Evolutionary conservation across 192 early-diverging fungal species (phyloP).

Genomic region (Coemansia sp.): DNA sequence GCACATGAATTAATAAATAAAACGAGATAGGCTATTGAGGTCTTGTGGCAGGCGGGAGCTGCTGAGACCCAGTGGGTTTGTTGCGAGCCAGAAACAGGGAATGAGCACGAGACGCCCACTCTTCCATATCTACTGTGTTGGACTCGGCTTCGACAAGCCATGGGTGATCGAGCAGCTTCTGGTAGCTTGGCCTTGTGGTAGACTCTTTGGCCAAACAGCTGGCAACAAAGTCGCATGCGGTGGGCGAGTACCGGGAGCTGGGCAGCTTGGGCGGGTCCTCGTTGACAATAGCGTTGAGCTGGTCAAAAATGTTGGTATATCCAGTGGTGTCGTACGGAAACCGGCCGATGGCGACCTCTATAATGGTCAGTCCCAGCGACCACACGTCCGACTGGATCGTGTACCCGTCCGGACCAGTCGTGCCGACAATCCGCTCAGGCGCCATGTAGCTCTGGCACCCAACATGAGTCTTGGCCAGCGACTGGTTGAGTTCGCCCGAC

Average conservation of each 20-base stretch:
- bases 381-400: constrained; percentile 91
- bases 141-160: constrained; percentile 70
- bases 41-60: neutral
- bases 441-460: constrained; percentile 97
- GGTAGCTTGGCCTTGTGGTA: constrained; percentile 70
- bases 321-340: constrained; percentile 74
- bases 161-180: constrained; percentile 72
- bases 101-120: constrained; percentile 71
- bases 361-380: constrained; percentile 84
- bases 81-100: constrained; percentile 31
- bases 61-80: neutral
- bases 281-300: constrained; percentile 82
- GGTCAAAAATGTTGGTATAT: constrained; percentile 79
- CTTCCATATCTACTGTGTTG: constrained; percentile 76
- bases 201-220: constrained; percentile 75
- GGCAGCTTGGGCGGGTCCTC: constrained; percentile 76
- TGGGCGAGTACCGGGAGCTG: constrained; percentile 61
- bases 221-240: constrained; percentile 77
- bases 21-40: constrained; percentile 1
- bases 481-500: constrained; percentile 83
- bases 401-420: constrained; percentile 62
- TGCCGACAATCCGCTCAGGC: constrained; percentile 82
- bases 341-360: constrained; percentile 79
- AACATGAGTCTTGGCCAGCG: constrained; percentile 89
- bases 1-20: neutral